Evolutionary conservation across 345 rosid genomes (phyloP).

Genomic region (Acer yangbiense): DNA sequence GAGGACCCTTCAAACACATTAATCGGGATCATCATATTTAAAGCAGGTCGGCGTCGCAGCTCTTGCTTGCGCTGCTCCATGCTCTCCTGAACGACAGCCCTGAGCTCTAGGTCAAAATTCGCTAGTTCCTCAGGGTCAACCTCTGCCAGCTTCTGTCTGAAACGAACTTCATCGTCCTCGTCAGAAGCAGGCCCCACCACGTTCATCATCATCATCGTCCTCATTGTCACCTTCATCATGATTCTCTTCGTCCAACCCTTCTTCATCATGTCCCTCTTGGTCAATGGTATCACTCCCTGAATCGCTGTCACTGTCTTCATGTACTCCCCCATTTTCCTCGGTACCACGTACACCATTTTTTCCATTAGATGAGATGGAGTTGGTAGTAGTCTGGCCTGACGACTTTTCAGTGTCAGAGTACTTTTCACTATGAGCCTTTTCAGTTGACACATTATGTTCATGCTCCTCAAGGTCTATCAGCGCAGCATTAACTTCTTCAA

Average conservation of each 20-base stretch:
- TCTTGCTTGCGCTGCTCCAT: conserved; percentile 96
- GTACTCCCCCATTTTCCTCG: conserved; percentile 75
- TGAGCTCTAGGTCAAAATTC: conserved; percentile 84
- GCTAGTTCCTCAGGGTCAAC: conserved; percentile 82
- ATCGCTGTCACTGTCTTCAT: conserved; percentile 76
- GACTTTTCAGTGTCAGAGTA: conserved; percentile 68
- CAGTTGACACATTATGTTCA: conserved; percentile 57
- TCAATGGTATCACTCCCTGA: conserved; percentile 84
- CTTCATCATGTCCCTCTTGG: conserved; percentile 70
- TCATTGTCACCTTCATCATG: conserved; percentile 43
- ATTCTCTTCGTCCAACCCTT: conserved; percentile 79
- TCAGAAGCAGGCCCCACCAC: conserved; percentile 59
- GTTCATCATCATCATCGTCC: too few relatives aligned
- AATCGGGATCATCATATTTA: conserved; percentile 94
- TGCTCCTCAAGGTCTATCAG: conserved; percentile 77
- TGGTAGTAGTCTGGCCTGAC: conserved; percentile 39
- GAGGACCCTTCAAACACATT: conserved; percentile 87
- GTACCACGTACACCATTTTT: conserved; percentile 42
- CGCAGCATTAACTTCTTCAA: conserved; percentile 88
- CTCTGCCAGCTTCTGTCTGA: conserved; percentile 79
- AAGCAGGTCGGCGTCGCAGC: conserved; percentile 80
- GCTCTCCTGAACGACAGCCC: conserved; percentile 98
- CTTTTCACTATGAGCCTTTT: conserved; percentile 60
- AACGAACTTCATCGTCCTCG: conserved; percentile 85
- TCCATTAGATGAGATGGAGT: conserved; percentile 51